Evolutionary conservation across 345 rosid genomes (phyloP).

Genomic region (Rubroshorea leprosula): DNA sequence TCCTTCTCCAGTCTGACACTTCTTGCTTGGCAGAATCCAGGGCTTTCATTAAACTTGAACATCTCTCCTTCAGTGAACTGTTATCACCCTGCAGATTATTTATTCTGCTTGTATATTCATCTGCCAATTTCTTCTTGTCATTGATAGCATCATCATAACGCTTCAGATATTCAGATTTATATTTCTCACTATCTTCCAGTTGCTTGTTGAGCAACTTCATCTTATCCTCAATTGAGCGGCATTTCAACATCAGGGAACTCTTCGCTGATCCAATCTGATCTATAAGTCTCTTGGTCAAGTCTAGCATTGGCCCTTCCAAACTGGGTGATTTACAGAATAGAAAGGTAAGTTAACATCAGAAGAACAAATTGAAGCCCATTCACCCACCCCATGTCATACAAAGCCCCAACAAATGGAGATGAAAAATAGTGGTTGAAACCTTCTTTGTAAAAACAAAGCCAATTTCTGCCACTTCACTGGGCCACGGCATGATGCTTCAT

Average conservation of each 20-base stretch:
- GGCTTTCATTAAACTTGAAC: constrained; percentile 62
- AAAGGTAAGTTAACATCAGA: neutral
- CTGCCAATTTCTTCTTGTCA: constrained; percentile 86
- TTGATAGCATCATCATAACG: constrained; percentile 92
- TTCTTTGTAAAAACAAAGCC: constrained; percentile 75
- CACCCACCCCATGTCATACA: neutral
- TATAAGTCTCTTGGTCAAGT: constrained; percentile 68
- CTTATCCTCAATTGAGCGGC: constrained; percentile 82
- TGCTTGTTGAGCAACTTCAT: constrained; percentile 68
- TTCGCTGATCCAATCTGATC: constrained; percentile 83
- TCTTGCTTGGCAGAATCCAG: constrained; percentile 76
- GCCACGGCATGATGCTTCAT: constrained; percentile 72
- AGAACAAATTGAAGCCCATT: constrained; percentile 1
- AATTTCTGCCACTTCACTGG: constrained; percentile 95
- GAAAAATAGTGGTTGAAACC: constrained; percentile 31
- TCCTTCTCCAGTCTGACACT: constrained; percentile 66
- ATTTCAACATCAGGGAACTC: constrained; percentile 68
- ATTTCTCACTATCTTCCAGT: constrained; percentile 80
- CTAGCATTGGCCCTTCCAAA: constrained; percentile 86
- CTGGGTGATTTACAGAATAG: constrained; percentile 33
- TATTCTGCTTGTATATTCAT: constrained; percentile 69
- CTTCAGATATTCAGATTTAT: constrained; percentile 75
- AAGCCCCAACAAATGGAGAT: neutral
- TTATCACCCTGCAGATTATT: constrained; percentile 68
- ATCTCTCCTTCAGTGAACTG: constrained; percentile 75